Conservation (phyloP, 768 basidiomycete genomes). For the Hortiboletus flavorubellus region DNA sequence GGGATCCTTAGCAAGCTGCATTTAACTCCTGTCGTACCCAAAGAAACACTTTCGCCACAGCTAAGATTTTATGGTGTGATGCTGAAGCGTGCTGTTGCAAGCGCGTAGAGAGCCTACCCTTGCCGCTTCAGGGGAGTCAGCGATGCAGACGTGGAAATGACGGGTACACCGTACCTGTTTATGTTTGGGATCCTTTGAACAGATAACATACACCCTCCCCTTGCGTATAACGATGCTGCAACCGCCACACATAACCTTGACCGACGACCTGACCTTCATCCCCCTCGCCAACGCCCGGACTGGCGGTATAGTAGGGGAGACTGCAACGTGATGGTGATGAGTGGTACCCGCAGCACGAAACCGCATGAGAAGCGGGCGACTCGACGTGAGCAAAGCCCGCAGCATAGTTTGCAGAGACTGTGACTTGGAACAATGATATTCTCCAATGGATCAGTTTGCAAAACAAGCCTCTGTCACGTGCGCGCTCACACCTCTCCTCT, state of each 20-base stretch:
- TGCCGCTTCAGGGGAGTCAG: slow-evolving; percentile 50
- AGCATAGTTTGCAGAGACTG: slow-evolving; percentile 43
- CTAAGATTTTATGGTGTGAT: background rate
- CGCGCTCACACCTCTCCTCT: background rate
- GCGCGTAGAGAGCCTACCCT: slow-evolving; percentile 41
- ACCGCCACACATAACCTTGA: slow-evolving; percentile 93
- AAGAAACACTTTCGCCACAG: background rate
- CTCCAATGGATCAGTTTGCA: background rate
- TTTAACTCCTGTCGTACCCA: slow-evolving; percentile 1
- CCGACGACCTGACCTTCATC: slow-evolving; percentile 95
- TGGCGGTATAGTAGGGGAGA: slow-evolving; percentile 7
- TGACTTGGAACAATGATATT: background rate
- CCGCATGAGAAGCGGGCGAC: slow-evolving; percentile 58
- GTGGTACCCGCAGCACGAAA: slow-evolving; percentile 39
- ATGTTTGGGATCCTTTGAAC: slow-evolving; percentile 93
- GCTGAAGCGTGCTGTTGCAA: background rate
- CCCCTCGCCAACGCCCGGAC: slow-evolving; percentile 54
- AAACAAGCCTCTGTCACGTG: slow-evolving; percentile 9
- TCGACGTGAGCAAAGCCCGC: slow-evolving; percentile 60
- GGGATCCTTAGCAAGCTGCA: background rate
- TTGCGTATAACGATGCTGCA: slow-evolving; percentile 87
- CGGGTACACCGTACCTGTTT: slow-evolving; percentile 68
- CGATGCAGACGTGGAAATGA: background rate
- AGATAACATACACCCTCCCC: slow-evolving; percentile 89
- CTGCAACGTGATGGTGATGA: slow-evolving; percentile 32